Base-by-base conservation (phyloP, 306 rosid genomes). In the Malus domestica region DNA sequence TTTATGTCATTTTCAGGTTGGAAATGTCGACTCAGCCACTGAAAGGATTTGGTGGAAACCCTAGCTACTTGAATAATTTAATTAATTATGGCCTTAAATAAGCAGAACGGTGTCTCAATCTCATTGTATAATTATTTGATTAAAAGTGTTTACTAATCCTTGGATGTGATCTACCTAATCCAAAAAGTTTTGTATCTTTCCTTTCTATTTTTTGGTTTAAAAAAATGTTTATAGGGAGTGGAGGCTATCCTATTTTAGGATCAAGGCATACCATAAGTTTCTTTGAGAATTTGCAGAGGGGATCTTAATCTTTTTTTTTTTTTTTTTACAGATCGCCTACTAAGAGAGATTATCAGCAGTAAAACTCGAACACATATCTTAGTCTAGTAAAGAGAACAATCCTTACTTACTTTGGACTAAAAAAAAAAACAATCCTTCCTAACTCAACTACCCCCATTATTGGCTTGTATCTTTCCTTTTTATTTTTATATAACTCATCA, bases 121-220 rank as follows among this genome's bases (percentile, higher is more conserved):
- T 22, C 38, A 68, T 10, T 49, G 20, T 5, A 49, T 15, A 15
- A 49, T 54, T 23, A 61, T 65, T 74, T 23, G 58, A 67, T 33
- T 70, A 66, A 38, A 77, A 19, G 30, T 65, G 25, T 78, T 32
- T 52, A 75, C 57, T 62, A 35, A 27, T 29, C 73, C 67, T 18
- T 58, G 66, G 82, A 80, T 76, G 51, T 57, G 68, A 40, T 77
- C 38, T 46, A 85, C 90, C 94, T 89, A 87, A 86, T 82, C 94
- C 89, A 62, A 72, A 71, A 72, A 46, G 19, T 72, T 72, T 70
- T 51, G 67, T 61, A 71, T 74, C 46, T 51, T 16, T 78, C 58
- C 45, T 23, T 68, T 35, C 8, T 7, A 35, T 35, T 6, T 35
- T 35, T 35, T 35, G 42, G 42, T 35, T 35, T 7, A 35, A 35